Conservation (phyloP, 1,284 basidiomycete genomes). For the Pseudozyma hubeiensis region DNA sequence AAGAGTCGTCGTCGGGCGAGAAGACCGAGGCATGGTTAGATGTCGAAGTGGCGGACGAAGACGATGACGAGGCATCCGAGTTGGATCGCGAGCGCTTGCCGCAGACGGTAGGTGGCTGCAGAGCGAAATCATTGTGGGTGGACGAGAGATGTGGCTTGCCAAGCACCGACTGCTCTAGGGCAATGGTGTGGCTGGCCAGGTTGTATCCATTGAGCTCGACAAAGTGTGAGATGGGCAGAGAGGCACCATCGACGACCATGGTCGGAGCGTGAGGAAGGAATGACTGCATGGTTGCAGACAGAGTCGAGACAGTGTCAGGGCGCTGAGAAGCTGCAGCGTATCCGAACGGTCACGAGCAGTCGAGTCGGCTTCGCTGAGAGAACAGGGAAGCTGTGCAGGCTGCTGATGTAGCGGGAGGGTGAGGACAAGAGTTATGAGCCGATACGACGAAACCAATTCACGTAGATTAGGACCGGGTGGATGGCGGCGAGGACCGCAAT, state of each 20-base stretch:
- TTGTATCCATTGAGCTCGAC: conserved; percentile 48
- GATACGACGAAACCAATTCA: conserved; percentile 54
- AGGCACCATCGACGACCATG: conserved; percentile 24
- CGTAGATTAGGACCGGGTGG: conserved; percentile 51
- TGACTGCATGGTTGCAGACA: conserved; percentile 28
- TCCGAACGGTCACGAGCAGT: conserved; percentile 19
- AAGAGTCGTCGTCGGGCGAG: conserved; percentile 30
- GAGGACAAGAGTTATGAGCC: conserved; percentile 31
- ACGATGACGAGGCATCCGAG: conserved; percentile 41
- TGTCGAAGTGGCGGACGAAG: conserved; percentile 34
- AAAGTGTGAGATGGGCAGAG: conserved; percentile 23
- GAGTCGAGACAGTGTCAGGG: conserved; percentile 4
- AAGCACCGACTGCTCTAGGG: conserved; percentile 49
- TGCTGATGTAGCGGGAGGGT: conserved; percentile 4
- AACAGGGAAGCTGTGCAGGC: conserved; percentile 14
- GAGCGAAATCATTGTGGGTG: conserved; percentile 2
- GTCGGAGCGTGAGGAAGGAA: conserved; percentile 16
- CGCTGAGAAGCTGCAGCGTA: conserved; percentile 20
- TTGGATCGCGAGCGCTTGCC: conserved; percentile 51
- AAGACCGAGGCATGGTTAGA: conserved; percentile 51
- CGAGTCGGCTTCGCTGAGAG: conserved; percentile 13
- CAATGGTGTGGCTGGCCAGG: conserved; percentile 45
- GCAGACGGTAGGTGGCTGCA: conserved; percentile 23
- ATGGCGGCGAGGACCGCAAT: conserved; percentile 35
- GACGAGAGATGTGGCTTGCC: conserved; percentile 36